phyloP scores from a whole-genome alignment of 140 eudicot species.

The Cichorium intybus region DNA sequence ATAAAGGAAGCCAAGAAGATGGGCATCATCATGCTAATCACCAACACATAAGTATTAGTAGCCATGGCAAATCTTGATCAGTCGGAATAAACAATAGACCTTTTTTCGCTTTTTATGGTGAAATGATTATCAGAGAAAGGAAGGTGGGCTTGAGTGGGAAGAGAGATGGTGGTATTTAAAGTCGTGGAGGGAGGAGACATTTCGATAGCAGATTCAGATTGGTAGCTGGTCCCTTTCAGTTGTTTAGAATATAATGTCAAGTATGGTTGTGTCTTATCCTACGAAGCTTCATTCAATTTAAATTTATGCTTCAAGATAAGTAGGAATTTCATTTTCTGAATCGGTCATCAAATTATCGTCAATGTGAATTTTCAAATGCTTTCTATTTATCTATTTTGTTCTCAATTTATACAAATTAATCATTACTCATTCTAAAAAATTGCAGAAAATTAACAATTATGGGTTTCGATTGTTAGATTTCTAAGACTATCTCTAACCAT shows the following conservation, averaged over 20 bases:
- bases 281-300: neutral
- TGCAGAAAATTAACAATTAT: too few species aligned
- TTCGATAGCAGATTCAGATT: neutral
- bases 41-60: neutral
- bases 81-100: neutral
- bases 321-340: neutral
- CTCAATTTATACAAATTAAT: too few species aligned
- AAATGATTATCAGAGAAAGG: neutral
- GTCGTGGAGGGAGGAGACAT: neutral
- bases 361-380: too few species aligned
- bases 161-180: constrained; percentile 14
- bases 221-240: constrained; percentile 10
- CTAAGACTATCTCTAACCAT: too few species aligned
- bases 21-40: constrained; percentile 16
- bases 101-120: neutral
- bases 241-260: neutral
- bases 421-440: too few species aligned
- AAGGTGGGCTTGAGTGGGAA: neutral
- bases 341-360: too few species aligned
- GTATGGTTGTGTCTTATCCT: neutral
- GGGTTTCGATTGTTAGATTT: too few species aligned
- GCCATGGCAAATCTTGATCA: neutral
- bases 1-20: constrained; percentile 13
- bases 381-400: too few species aligned
- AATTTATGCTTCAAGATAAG: constrained; percentile 8